These are phyloP conservation scores for Corynespora cassiicola DNA, from an alignment of 2,329 filamentous ascomycete genomes.

Conservation along the genomic window DNA sequence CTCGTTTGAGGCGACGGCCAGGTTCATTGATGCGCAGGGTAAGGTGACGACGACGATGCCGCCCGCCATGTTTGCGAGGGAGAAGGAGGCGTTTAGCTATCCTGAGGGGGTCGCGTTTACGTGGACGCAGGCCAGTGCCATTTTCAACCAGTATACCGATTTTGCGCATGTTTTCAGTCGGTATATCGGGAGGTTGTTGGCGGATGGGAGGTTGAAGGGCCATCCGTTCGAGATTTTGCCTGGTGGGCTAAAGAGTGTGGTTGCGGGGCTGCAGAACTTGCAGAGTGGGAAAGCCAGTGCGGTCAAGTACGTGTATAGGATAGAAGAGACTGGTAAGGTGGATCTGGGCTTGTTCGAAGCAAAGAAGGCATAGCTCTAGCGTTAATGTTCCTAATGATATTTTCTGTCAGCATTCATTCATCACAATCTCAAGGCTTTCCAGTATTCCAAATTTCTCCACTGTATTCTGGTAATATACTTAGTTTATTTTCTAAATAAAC, in stretches of 20 bases:
- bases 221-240: constrained; percentile 59
- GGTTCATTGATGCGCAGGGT: constrained; percentile 6
- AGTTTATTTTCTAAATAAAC: too few relatives aligned
- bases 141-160: too few relatives aligned
- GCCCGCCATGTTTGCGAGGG: constrained; percentile 8
- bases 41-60: constrained; percentile 5
- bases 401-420: too few relatives aligned
- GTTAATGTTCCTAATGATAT: too few relatives aligned
- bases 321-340: constrained; percentile 61
- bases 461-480: too few relatives aligned
- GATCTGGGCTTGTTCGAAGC: too few relatives aligned
- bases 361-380: too few relatives aligned
- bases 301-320: constrained; percentile 66
- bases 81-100: constrained; percentile 4
- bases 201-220: constrained; percentile 54
- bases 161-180: constrained; percentile 52
- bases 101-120: constrained; percentile 4
- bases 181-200: constrained; percentile 50
- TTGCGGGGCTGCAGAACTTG: constrained; percentile 59
- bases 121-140: too few relatives aligned
- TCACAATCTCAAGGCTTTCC: too few relatives aligned
- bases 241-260: constrained; percentile 60
- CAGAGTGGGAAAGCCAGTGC: constrained; percentile 65
- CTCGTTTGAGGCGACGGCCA: constrained; percentile 9
- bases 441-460: too few relatives aligned